phyloP scores from a whole-genome alignment of 1,284 basidiomycete genomes.

The Ceratobasidium sp. region DNA sequence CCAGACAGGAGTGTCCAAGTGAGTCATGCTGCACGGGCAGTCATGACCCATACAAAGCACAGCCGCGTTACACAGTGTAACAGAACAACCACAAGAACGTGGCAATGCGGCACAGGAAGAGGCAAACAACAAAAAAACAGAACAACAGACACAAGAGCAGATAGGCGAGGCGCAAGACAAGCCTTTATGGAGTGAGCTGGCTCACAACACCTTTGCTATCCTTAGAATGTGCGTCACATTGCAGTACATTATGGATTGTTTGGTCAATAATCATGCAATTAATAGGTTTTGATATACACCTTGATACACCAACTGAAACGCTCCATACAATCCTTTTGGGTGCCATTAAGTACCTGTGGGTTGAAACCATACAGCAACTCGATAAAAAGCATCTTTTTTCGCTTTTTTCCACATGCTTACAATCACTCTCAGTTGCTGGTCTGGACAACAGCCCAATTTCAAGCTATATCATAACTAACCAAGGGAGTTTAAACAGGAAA shows the following conservation, averaged over 20 bases:
- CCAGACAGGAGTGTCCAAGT: too few species aligned
- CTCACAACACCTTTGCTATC: not conserved
- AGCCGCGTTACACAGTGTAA: too few species aligned
- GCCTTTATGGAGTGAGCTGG: not conserved
- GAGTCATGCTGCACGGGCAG: too few species aligned
- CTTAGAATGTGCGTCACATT: not conserved
- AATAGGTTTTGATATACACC: slow-evolving; percentile 38
- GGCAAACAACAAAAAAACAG: too few species aligned
- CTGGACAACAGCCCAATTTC: slow-evolving; percentile 7
- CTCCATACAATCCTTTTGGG: slow-evolving; percentile 50
- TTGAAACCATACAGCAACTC: slow-evolving; percentile 43
- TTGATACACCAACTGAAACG: slow-evolving; percentile 49
- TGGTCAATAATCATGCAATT: not conserved
- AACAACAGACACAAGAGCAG: too few species aligned
- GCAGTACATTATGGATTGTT: not conserved
- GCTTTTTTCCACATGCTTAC: slow-evolving; percentile 43
- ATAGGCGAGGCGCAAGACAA: too few species aligned
- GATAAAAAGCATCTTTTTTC: slow-evolving; percentile 42
- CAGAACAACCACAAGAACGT: too few species aligned
- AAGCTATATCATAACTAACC: slow-evolving; percentile 46
- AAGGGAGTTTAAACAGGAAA: slow-evolving; percentile 47
- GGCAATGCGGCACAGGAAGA: too few species aligned
- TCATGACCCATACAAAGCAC: too few species aligned
- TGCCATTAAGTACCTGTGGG: slow-evolving; percentile 51
- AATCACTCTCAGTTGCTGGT: slow-evolving; percentile 4